Conservation (phyloP, 306 rosid species). For the Vigna angularis region DNA sequence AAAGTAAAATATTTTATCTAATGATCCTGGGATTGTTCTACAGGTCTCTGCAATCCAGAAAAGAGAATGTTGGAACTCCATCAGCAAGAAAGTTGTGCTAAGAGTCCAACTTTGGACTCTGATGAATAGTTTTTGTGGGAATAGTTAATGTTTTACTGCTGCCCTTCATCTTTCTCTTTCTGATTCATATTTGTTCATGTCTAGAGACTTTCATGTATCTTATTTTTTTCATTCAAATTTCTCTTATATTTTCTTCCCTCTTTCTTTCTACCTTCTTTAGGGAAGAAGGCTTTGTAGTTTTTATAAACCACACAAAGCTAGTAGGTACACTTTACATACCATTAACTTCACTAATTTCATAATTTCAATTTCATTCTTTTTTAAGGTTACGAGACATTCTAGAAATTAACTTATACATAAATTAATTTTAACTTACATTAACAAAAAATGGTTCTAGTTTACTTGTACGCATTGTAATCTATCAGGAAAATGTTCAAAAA, state of each 20-base stretch:
- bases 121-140: conserved; percentile 56
- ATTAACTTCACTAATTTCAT: conserved; percentile 29
- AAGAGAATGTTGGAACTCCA: conserved; percentile 85
- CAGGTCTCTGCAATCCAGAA: conserved; percentile 96
- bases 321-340: conserved; percentile 31
- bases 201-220: conserved; percentile 18
- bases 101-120: conserved; percentile 72
- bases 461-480: no score
- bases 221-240: conserved; percentile 1
- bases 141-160: conserved; percentile 7
- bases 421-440: no score
- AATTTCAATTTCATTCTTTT: conserved; percentile 28
- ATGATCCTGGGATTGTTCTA: conserved; percentile 29
- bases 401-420: no score
- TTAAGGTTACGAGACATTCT: not conserved
- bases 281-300: conserved; percentile 8
- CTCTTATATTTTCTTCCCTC: not conserved
- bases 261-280: not conserved
- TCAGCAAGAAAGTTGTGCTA: conserved; percentile 71
- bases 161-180: conserved; percentile 29
- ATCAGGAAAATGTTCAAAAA: no score
- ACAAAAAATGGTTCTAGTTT: no score
- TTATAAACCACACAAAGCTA: conserved; percentile 40
- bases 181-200: conserved; percentile 30
- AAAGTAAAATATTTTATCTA: not conserved